Conservation (phyloP, 495 filamentous ascomycete species). For the Daldinia decipiens region DNA sequence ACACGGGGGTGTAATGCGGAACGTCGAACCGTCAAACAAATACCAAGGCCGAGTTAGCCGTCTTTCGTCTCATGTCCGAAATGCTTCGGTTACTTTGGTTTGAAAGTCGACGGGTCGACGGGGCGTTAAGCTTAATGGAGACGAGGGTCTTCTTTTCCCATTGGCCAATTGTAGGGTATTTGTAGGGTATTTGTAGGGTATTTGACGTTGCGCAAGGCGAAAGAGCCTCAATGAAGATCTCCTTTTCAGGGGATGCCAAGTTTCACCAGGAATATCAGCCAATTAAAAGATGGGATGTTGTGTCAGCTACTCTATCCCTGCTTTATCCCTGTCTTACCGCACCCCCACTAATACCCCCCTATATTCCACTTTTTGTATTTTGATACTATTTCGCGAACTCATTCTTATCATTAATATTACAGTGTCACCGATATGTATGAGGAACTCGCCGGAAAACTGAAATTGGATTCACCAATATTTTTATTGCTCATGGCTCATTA, state of each 20-base stretch:
- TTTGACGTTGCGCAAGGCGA: conserved; percentile 4
- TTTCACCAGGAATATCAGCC: conserved; percentile 42
- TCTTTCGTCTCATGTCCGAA: conserved; percentile 39
- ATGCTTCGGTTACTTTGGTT: conserved; percentile 17
- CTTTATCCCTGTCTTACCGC: conserved; percentile 25
- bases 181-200: not conserved
- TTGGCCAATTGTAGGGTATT: conserved; percentile 16
- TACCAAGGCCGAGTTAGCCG: conserved; percentile 12
- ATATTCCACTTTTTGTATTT: not conserved
- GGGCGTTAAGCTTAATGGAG: not conserved
- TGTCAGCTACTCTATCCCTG: conserved; percentile 43
- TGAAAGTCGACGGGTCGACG: not conserved
- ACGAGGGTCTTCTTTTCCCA: not conserved
- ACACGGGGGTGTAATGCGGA: conserved; percentile 7
- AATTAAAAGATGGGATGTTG: conserved; percentile 32
- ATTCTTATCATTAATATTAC: not conserved
- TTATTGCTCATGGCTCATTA: conserved; percentile 16
- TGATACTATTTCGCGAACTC: not conserved
- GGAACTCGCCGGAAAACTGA: not conserved
- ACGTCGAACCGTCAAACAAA: conserved; percentile 15
- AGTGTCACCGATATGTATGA: not conserved
- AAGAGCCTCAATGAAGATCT: conserved; percentile 44
- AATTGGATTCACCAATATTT: not conserved
- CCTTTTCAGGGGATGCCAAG: conserved; percentile 32
- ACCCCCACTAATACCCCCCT: conserved; percentile 31